Evolutionary conservation across 768 basidiomycete genomes (phyloP), one percentile per base, ranked within the genome.

Genomic region (Leccinum barrowsii): DNA sequence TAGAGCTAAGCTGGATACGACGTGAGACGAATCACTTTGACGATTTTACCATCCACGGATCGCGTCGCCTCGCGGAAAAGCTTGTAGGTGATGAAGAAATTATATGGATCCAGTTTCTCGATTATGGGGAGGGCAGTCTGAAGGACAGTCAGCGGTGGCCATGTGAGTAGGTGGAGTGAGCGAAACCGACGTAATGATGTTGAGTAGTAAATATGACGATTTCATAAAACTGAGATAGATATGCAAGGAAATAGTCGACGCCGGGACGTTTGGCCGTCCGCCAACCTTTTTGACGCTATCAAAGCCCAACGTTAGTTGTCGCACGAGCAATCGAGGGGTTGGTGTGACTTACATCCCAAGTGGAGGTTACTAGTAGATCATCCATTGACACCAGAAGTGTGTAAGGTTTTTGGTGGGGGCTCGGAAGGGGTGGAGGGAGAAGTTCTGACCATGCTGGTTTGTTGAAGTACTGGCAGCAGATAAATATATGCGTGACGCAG

Each of bases 201-300:
- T 96, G 93, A 17, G 86, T 82, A 10, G 95, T 98, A 77, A 98
- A 99, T 55, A 99, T 79, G 34, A 98, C 96, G 57, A 98, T 85
- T 78, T 99, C 97, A 71, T 94, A 99, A 77, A 98, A 99, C 69
- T 98, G 96, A 0, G 94, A 92, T 50, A 99, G 84, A 72, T 99
- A 99, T 26, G 85, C 95, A 34, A 99, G 80, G 83, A 99, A 99
- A 76, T 99, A 98, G 70, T 99, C 97, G 15, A 94, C 91, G 4
- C 97, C 97, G 1, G 97, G 96, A 34, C 97, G 86, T 76, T 98
- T 99, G 5, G 95, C 96, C 3, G 96, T 98, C 63, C 93, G 81
- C 96, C 97, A 99, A 53, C 97, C 97, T 66, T 92, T 81, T 75
- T 92, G 84, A 55, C 95, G 85, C 94, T 97, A 59, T 34, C 12